Percentiles rank a stretch among this genome's conserved stretches.
phyloP scores from a whole-genome alignment of 208 protist species.

The Leishmania tropica region DNA sequence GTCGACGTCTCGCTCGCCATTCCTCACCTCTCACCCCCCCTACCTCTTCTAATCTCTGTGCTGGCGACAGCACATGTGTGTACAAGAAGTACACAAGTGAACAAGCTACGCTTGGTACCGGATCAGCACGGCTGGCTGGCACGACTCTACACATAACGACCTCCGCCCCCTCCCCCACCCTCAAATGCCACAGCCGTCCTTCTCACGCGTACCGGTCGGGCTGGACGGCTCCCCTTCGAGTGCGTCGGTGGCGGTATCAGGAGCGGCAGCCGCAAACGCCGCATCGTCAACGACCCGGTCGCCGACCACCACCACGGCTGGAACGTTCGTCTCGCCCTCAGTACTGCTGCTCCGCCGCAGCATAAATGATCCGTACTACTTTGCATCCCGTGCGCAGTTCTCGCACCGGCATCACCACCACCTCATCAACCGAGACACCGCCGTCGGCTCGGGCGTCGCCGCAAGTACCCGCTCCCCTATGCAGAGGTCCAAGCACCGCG shows the following conservation, averaged over 20 bases:
- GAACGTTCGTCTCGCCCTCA: background rate
- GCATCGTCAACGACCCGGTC: background rate
- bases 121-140: background rate
- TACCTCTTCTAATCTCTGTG: background rate
- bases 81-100: background rate
- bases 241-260: background rate
- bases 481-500: background rate
- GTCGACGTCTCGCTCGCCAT: background rate
- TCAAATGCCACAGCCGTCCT: background rate
- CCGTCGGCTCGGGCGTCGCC: background rate
- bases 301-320: background rate
- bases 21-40: background rate
- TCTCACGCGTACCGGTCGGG: background rate
- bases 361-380: conserved; percentile 7
- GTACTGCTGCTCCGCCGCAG: background rate
- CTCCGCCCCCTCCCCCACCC: background rate
- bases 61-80: background rate
- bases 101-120: background rate
- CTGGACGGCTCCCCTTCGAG: background rate
- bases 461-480: background rate
- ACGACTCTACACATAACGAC: background rate
- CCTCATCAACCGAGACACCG: background rate
- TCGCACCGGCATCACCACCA: background rate
- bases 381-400: background rate
- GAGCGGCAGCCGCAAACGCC: background rate